Percentiles rank a stretch among this genome's conserved stretches.
These are phyloP conservation scores for Mycena rosella DNA, from an alignment of 768 basidiomycete species.

Conservation along the genomic window DNA sequence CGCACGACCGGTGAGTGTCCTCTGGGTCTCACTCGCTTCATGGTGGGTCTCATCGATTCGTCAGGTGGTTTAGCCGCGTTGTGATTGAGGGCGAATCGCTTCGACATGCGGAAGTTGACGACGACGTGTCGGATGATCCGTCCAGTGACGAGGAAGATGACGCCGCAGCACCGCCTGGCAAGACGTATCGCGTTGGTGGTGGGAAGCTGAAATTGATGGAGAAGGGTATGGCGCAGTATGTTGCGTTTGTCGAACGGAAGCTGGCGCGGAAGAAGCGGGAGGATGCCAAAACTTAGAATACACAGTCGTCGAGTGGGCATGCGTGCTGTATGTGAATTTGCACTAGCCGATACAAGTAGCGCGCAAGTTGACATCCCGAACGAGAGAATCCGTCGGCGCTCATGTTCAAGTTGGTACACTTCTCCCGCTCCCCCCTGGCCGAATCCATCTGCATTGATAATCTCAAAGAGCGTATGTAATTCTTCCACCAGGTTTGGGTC, in stretches of 20 bases:
- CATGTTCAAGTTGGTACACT: no score
- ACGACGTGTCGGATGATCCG: constrained; percentile 38
- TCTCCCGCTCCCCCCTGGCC: no score
- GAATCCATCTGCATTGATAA: no score
- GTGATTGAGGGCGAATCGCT: constrained; percentile 43
- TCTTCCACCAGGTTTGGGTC: no score
- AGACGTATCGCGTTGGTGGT: constrained; percentile 41
- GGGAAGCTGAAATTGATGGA: constrained; percentile 41
- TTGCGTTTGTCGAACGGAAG: constrained; percentile 39
- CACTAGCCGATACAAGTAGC: no score
- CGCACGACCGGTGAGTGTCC: constrained; percentile 64
- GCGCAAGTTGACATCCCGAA: no score
- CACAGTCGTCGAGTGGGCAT: no score
- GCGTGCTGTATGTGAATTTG: no score
- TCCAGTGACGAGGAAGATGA: constrained; percentile 36
- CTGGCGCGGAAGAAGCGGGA: constrained; percentile 36
- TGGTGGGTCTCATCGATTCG: not conserved
- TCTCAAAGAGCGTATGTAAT: no score
- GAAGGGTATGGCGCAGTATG: constrained; percentile 41
- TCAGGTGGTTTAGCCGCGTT: constrained; percentile 41
- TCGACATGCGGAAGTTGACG: constrained; percentile 41
- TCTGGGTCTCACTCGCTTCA: constrained; percentile 4
- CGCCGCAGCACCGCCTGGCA: constrained; percentile 21
- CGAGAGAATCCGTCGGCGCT: no score
- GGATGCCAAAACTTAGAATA: constrained; percentile 30